Percentiles rank a stretch among this genome's conserved stretches.
These are phyloP conservation scores for Candida sp. DNA, from an alignment of 1,139 yeast species.

Conservation along the genomic window DNA sequence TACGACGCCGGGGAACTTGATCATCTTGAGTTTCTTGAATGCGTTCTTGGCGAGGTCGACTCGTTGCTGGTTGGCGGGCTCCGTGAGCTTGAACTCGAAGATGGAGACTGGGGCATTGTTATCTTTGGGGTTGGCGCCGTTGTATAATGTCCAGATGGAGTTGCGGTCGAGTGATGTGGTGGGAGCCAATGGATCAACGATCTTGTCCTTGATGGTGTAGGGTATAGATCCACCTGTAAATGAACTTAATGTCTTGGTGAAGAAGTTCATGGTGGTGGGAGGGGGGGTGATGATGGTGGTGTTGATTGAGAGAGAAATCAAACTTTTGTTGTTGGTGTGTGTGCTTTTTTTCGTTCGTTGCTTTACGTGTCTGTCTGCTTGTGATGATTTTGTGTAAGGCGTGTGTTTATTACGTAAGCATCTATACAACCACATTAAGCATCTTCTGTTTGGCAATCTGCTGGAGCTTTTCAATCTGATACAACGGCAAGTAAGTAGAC, in stretches of 20 bases:
- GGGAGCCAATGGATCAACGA: constrained; percentile 25
- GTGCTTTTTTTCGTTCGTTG: neutral
- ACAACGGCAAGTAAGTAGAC: constrained; percentile 9
- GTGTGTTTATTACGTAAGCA: neutral
- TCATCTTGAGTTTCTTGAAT: constrained; percentile 63
- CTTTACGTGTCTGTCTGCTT: neutral
- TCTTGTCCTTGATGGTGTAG: constrained; percentile 53
- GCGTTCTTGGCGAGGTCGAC: constrained; percentile 61
- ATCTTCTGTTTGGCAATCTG: constrained; percentile 8
- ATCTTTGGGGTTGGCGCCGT: constrained; percentile 49
- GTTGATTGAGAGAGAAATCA: neutral
- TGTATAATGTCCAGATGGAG: constrained; percentile 52
- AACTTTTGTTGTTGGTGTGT: neutral
- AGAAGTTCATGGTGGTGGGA: constrained; percentile 61
- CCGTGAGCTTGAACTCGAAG: constrained; percentile 62
- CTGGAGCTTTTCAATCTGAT: constrained; percentile 9
- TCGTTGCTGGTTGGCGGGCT: constrained; percentile 34
- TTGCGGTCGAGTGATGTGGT: constrained; percentile 17
- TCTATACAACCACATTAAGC: constrained; percentile 7
- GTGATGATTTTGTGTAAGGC: neutral
- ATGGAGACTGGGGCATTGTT: constrained; percentile 51
- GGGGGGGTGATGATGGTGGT: no score
- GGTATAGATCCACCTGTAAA: constrained; percentile 62
- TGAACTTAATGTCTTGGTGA: constrained; percentile 58
- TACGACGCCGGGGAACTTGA: constrained; percentile 82